phyloP scores from a whole-genome alignment of 2,329 filamentous ascomycete genomes.

The Phyllosticta citribraziliensis region DNA sequence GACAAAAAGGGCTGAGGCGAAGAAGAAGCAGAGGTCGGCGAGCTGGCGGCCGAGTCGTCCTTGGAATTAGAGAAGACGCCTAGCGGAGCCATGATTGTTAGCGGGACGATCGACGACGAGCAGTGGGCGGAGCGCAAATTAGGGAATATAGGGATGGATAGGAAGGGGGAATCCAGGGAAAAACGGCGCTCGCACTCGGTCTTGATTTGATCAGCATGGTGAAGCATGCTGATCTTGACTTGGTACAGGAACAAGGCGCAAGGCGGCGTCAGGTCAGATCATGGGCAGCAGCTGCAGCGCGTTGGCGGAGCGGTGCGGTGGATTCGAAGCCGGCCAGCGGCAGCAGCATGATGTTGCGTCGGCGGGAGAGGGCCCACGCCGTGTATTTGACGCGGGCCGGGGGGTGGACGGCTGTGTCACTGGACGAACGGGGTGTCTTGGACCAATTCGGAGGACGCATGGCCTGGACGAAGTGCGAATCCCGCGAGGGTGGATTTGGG shows the following conservation, averaged over 20 bases:
- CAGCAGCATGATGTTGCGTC: conserved; percentile 10
- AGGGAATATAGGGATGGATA: conserved; percentile 7
- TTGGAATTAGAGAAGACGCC: conserved; percentile 27
- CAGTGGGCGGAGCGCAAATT: not conserved
- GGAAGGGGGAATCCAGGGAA: conserved; percentile 1
- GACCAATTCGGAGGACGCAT: conserved; percentile 15
- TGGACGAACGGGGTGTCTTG: conserved; percentile 22
- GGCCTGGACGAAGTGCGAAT: conserved; percentile 2
- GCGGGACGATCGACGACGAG: conserved; percentile 13
- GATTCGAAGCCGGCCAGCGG: conserved; percentile 24
- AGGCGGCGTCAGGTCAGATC: conserved; percentile 7
- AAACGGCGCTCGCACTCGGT: conserved; percentile 1
- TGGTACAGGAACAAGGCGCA: not conserved
- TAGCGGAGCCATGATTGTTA: conserved; percentile 30
- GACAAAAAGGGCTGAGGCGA: conserved; percentile 16
- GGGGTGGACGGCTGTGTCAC: conserved; percentile 22
- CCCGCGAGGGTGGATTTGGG: not conserved
- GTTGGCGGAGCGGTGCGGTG: conserved; percentile 14
- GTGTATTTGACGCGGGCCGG: conserved; percentile 5
- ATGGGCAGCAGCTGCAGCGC: conserved; percentile 16
- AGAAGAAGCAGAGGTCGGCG: not conserved
- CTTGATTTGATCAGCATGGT: not conserved
- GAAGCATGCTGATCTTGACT: not conserved
- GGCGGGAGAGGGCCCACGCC: not conserved
- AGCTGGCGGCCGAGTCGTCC: not conserved